phyloP scores from a whole-genome alignment of 192 early-diverging fungal species.

The Backusella circina region DNA sequence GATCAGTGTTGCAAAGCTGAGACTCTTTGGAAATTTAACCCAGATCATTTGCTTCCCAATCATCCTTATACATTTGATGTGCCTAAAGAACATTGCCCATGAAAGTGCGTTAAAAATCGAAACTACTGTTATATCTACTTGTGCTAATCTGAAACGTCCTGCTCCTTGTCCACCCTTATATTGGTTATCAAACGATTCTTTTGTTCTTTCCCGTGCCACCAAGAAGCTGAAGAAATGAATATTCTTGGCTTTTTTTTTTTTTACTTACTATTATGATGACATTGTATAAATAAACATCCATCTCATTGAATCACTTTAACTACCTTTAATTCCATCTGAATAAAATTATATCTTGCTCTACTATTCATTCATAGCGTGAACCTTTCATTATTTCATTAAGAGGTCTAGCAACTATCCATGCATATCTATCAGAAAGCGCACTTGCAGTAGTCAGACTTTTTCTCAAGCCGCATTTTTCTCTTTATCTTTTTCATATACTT shows the following conservation, averaged over 20 bases:
- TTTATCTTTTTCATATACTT: no score
- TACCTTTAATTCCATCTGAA: no score
- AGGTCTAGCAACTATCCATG: no score
- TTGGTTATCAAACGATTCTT: slow-evolving; percentile 1
- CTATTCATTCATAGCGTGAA: neutral
- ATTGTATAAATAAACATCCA: no score
- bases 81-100: neutral
- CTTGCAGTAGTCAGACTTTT: no score
- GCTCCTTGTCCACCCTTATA: neutral
- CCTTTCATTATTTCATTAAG: neutral
- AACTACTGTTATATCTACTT: neutral
- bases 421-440: no score
- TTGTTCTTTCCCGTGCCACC: neutral
- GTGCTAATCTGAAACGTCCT: neutral
- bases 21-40: neutral
- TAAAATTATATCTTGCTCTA: neutral
- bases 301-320: no score
- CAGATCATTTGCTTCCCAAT: neutral
- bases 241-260: neutral
- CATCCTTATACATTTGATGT: neutral
- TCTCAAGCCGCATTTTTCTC: no score
- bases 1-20: neutral
- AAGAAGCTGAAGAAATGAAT: slow-evolving; percentile 1
- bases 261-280: neutral
- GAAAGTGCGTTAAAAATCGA: neutral